These are phyloP conservation scores for Termitomyces sp. DNA, from an alignment of 768 basidiomycete species.

Conservation along the genomic window DNA sequence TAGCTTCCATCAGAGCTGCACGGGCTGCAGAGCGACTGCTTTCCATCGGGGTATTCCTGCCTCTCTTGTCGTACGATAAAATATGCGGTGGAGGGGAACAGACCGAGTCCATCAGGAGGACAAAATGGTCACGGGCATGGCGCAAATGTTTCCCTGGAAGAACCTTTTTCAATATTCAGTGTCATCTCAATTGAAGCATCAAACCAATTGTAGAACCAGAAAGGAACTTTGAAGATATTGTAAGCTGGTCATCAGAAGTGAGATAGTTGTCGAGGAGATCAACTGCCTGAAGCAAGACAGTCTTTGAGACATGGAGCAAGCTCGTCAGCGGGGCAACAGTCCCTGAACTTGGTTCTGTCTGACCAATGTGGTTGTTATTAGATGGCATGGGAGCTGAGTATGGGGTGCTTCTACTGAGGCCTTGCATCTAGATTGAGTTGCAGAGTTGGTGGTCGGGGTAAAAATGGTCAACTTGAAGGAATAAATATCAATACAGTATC, in stretches of 20 bases:
- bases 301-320: slow-evolving; percentile 61
- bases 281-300: slow-evolving; percentile 66
- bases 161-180: not conserved
- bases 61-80: slow-evolving; percentile 71
- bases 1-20: slow-evolving; percentile 46
- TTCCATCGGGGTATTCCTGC: slow-evolving; percentile 83
- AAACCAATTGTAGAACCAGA: slow-evolving; percentile 87
- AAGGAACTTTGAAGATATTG: slow-evolving; percentile 60
- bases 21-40: slow-evolving; percentile 53
- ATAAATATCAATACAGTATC: not conserved
- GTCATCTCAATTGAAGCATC: slow-evolving; percentile 5
- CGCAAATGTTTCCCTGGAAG: slow-evolving; percentile 74
- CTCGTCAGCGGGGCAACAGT: slow-evolving; percentile 33
- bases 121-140: slow-evolving; percentile 81
- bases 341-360: slow-evolving; percentile 12
- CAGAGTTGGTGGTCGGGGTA: slow-evolving; percentile 73
- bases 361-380: slow-evolving; percentile 11
- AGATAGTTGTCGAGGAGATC: slow-evolving; percentile 65
- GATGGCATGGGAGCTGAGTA: slow-evolving; percentile 21
- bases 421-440: slow-evolving; percentile 75
- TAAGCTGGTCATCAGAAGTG: slow-evolving; percentile 64
- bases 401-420: slow-evolving; percentile 22
- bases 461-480: not conserved
- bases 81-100: slow-evolving; percentile 38
- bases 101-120: slow-evolving; percentile 54